Base-by-base conservation (phyloP, 1,139 yeast genomes). In the Diutina siamensis region DNA sequence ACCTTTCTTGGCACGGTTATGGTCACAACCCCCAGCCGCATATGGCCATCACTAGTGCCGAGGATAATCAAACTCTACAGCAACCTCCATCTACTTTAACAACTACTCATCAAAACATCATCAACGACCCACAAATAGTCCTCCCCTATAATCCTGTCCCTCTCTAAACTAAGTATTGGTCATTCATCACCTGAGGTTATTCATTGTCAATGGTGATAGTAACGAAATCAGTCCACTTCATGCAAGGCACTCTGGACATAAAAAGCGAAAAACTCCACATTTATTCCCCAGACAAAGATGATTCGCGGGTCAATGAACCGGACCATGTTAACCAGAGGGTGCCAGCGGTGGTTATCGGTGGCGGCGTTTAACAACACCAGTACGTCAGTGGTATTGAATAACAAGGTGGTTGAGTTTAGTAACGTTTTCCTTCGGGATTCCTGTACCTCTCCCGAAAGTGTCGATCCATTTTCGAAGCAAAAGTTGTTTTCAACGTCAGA, bases 341-440 rank as follows among this genome's bases (percentile, higher is more conserved):
- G 8, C 34, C 20, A 21, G 12, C 40, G 40, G 28, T 21, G 21
- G 42, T n/a, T 38, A 17, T 13, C 31, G n/a, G 19, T 38, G n/a
- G 32, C 32, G 9, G 15, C 31, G 12, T 25, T 22, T 18, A 38
- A 38, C 22, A 25, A 38, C 42, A 38, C 13, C 8, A 4, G 12
- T 17, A 17, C 17, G 13, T 27, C 17, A 20, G 42, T 38, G 5
- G 4, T 15, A 5, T 25, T 38, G 4, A n/a, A 38, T 7, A 18
- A 25, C 13, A 25, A n/a, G 19, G n/a, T 38, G 32, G 42, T 38
- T 3, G 28, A 38, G 20, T 80, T 71, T 59, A 70, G 71, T 49
- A 76, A 73, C 48, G 60, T 76, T 2, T 82, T 83, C 54, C 64
- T 84, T 35, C 66, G 94, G 51, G 94, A 84, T 55, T 69, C 87